phyloP scores from a whole-genome alignment of 176 grass and related monocot species.

The Phoenix dactylifera region DNA sequence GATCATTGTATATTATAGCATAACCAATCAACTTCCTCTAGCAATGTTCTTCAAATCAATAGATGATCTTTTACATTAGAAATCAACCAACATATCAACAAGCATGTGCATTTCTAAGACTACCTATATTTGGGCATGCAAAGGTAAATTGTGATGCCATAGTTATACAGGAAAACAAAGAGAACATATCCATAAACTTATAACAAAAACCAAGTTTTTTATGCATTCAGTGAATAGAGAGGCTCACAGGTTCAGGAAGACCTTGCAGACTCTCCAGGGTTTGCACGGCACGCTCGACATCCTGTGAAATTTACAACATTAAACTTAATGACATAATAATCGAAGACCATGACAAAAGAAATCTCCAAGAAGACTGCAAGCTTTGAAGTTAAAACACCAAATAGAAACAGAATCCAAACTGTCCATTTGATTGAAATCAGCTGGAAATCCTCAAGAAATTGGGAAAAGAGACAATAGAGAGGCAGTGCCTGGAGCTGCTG shows the following conservation, averaged over 20 bases:
- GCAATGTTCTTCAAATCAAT: no score
- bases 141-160: neutral
- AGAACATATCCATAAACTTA: neutral
- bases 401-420: neutral
- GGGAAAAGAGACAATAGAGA: neutral
- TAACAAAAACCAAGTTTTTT: neutral
- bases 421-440: neutral
- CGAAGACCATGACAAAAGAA: no score
- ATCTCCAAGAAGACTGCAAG: conserved; percentile 4
- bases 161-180: neutral
- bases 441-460: neutral
- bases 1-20: no score
- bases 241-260: conserved; percentile 59
- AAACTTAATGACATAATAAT: neutral
- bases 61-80: no score
- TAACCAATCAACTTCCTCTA: no score
- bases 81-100: no score
- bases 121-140: no score
- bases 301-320: conserved; percentile 22
- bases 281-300: conserved; percentile 59
- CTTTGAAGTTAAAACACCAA: neutral
- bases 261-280: conserved; percentile 53
- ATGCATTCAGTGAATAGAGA: neutral
- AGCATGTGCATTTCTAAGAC: no score
- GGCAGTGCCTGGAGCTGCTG: conserved; percentile 59